Percentiles rank a stretch among this genome's conserved stretches.
phyloP scores from a whole-genome alignment of 495 filamentous ascomycete genomes.

The Pyronema domesticum region DNA sequence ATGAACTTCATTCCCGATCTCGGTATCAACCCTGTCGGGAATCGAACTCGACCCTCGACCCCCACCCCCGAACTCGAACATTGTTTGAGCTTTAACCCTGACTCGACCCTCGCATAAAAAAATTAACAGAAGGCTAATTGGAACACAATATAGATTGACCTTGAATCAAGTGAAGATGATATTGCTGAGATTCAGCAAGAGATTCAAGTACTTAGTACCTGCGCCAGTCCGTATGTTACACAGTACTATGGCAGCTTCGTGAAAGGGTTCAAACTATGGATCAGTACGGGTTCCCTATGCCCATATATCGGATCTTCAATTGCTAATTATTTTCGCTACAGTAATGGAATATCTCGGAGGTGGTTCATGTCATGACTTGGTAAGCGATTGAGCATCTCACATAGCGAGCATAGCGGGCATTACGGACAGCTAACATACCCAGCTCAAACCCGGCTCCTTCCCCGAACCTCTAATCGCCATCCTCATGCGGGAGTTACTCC shows the following conservation, averaged over 20 bases:
- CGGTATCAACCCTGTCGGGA: neutral
- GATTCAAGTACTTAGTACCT: slow-evolving; percentile 85
- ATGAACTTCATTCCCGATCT: neutral
- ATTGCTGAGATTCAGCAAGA: slow-evolving; percentile 98
- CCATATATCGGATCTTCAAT: neutral
- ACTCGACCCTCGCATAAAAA: too few species aligned
- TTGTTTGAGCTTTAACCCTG: too few species aligned
- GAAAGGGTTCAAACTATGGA: slow-evolving; percentile 91
- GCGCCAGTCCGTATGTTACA: slow-evolving; percentile 86
- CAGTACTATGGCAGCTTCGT: slow-evolving; percentile 93
- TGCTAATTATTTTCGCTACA: neutral
- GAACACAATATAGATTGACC: slow-evolving; percentile 54
- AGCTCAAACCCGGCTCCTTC: slow-evolving; percentile 78
- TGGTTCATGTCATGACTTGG: slow-evolving; percentile 23
- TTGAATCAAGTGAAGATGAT: slow-evolving; percentile 95
- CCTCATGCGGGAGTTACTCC: slow-evolving; percentile 72
- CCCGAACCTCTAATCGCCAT: slow-evolving; percentile 87
- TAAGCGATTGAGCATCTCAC: slow-evolving; percentile 54
- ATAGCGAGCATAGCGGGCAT: slow-evolving; percentile 42
- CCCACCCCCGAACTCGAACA: neutral
- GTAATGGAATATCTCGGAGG: slow-evolving; percentile 25
- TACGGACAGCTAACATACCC: neutral
- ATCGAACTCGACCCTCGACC: slow-evolving; percentile 22
- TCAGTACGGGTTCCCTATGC: slow-evolving; percentile 30
- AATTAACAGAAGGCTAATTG: slow-evolving; percentile 53